These are phyloP conservation scores for Pyrenophora tritici-repentis DNA, from an alignment of 2,329 filamentous ascomycete species.

Conservation along the genomic window DNA sequence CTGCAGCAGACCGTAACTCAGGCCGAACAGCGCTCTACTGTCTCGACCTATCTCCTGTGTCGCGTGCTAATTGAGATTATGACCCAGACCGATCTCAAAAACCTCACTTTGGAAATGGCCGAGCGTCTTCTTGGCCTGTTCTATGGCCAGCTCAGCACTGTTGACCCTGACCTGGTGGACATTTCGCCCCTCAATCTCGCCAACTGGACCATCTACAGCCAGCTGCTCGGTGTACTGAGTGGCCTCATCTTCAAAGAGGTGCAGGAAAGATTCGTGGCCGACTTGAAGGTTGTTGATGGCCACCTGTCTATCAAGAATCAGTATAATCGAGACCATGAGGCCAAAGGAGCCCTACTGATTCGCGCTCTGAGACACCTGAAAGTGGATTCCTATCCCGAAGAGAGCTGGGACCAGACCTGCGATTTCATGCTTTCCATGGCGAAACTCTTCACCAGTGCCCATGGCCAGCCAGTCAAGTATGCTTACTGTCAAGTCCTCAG, in stretches of 20 bases:
- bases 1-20: slow-evolving; percentile 74
- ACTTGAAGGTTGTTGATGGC: slow-evolving; percentile 77
- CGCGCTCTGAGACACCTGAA: slow-evolving; percentile 89
- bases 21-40: slow-evolving; percentile 86
- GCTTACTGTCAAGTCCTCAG: slow-evolving; percentile 93
- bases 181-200: slow-evolving; percentile 83
- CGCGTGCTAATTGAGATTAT: slow-evolving; percentile 93
- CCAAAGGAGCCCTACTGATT: slow-evolving; percentile 83
- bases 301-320: slow-evolving; percentile 75
- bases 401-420: slow-evolving; percentile 83
- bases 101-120: slow-evolving; percentile 88
- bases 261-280: slow-evolving; percentile 77
- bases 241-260: slow-evolving; percentile 87
- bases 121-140: slow-evolving; percentile 94
- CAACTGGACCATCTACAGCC: slow-evolving; percentile 94
- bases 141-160: slow-evolving; percentile 89
- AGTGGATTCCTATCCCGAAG: slow-evolving; percentile 73
- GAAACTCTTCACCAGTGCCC: slow-evolving; percentile 79
- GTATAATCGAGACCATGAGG: slow-evolving; percentile 71
- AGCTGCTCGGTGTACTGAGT: slow-evolving; percentile 95
- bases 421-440: slow-evolving; percentile 84
- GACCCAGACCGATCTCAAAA: slow-evolving; percentile 80
- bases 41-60: slow-evolving; percentile 95
- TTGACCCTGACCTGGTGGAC: slow-evolving; percentile 79
- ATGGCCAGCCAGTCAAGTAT: slow-evolving; percentile 88